Percentiles rank a stretch among this genome's conserved stretches.
These are phyloP conservation scores for Boletus edulis DNA, from an alignment of 768 basidiomycete genomes.

Conservation along the genomic window DNA sequence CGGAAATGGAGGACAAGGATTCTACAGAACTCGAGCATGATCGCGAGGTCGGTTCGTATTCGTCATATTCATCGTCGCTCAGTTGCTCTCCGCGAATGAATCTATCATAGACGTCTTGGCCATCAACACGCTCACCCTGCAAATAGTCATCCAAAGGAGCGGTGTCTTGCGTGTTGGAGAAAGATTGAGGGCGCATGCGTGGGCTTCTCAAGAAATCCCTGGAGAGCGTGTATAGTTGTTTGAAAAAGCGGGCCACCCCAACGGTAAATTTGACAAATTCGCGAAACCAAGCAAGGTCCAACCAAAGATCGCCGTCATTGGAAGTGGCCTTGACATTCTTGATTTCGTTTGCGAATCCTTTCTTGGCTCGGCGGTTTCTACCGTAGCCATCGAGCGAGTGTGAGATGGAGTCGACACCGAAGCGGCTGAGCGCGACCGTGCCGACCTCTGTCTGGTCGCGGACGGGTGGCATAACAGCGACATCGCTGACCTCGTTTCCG, in stretches of 20 bases:
- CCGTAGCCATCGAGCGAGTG: slow-evolving; percentile 27
- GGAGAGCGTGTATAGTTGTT: slow-evolving; percentile 14
- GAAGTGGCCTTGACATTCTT: slow-evolving; percentile 37
- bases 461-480: slow-evolving; percentile 30
- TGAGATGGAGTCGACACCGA: slow-evolving; percentile 41
- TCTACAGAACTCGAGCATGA: slow-evolving; percentile 20
- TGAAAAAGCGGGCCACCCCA: slow-evolving; percentile 29
- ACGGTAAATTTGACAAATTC: slow-evolving; percentile 36
- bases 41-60: slow-evolving; percentile 27
- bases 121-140: slow-evolving; percentile 21
- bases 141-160: slow-evolving; percentile 3
- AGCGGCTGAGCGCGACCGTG: slow-evolving; percentile 39
- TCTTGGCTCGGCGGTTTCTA: slow-evolving; percentile 21
- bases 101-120: slow-evolving; percentile 46
- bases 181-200: slow-evolving; percentile 4
- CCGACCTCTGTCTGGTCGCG: slow-evolving; percentile 26
- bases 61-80: slow-evolving; percentile 49
- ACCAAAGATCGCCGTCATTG: slow-evolving; percentile 37
- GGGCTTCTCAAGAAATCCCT: slow-evolving; percentile 19
- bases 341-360: slow-evolving; percentile 53
- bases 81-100: slow-evolving; percentile 61
- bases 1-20: slow-evolving; percentile 25
- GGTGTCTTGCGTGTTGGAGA: slow-evolving; percentile 6
- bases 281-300: slow-evolving; percentile 40
- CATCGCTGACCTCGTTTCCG: slow-evolving; percentile 68